Conservation (phyloP, 2,329 filamentous ascomycete species). For the Catunica adiposa region DNA sequence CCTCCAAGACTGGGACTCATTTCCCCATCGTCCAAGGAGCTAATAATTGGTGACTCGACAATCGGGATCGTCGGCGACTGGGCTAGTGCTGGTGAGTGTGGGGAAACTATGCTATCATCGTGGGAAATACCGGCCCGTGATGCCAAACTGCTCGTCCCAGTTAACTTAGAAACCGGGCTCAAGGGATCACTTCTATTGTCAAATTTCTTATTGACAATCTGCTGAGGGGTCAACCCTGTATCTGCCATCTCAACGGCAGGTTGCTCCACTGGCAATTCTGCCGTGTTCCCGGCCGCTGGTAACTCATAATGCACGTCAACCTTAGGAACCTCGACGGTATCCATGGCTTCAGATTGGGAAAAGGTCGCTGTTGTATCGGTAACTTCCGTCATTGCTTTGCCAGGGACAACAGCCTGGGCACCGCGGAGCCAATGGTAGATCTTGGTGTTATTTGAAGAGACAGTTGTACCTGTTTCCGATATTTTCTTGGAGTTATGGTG, state of each 20-base stretch:
- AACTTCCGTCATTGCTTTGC: constrained; percentile 30
- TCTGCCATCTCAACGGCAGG: constrained; percentile 29
- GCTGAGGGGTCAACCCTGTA: constrained; percentile 25
- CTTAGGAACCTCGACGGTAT: neutral
- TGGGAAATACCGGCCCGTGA: neutral
- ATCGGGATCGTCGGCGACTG: constrained; percentile 4
- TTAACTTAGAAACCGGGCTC: neutral
- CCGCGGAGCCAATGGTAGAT: constrained; percentile 34
- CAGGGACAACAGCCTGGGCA: constrained; percentile 17
- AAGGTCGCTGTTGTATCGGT: constrained; percentile 17
- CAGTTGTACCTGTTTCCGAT: constrained; percentile 24
- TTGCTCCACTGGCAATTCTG: constrained; percentile 20
- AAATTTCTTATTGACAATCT: constrained; percentile 22
- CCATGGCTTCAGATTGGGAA: neutral
- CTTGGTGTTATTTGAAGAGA: constrained; percentile 30
- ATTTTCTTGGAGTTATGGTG: constrained; percentile 29
- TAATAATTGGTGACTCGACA: neutral
- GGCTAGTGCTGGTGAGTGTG: neutral
- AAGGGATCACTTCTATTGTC: neutral
- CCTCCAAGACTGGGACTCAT: neutral
- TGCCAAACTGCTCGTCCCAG: neutral
- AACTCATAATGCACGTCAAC: neutral
- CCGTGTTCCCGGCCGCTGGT: neutral
- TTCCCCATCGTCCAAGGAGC: neutral
- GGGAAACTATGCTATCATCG: neutral